A percentile compares a stretch with the other conserved stretches of the same genome.
These are phyloP conservation scores for Boletus smithii DNA, from an alignment of 1,284 basidiomycete species.

Conservation along the genomic window DNA sequence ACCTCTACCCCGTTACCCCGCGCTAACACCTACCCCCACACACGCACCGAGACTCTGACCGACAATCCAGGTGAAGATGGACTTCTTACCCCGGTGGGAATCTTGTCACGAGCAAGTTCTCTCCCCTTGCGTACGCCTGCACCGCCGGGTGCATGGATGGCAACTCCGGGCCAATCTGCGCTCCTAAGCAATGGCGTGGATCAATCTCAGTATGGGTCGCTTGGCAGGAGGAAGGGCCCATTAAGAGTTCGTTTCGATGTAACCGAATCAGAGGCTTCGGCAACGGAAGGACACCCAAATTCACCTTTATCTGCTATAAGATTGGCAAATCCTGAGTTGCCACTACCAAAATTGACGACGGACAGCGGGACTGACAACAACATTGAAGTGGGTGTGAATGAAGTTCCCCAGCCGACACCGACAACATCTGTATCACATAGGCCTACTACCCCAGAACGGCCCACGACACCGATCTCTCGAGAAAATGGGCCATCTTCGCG, in stretches of 20 bases:
- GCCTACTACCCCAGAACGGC: slow-evolving; percentile 19
- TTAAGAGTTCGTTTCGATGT: slow-evolving; percentile 69
- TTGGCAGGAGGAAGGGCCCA: slow-evolving; percentile 37
- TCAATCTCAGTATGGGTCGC: slow-evolving; percentile 34
- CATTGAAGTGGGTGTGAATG: slow-evolving; percentile 2
- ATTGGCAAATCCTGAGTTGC: slow-evolving; percentile 24
- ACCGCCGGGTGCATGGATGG: slow-evolving; percentile 67
- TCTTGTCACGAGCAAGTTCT: slow-evolving; percentile 43
- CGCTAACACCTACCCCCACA: slow-evolving; percentile 26
- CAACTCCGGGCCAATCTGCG: slow-evolving; percentile 49
- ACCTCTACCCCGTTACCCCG: slow-evolving; percentile 28
- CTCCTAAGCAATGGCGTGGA: slow-evolving; percentile 17
- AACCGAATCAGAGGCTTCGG: slow-evolving; percentile 38
- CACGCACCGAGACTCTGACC: slow-evolving; percentile 14
- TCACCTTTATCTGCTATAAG: slow-evolving; percentile 31
- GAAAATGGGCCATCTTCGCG: slow-evolving; percentile 33
- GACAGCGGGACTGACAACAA: neutral
- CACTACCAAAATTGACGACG: slow-evolving; percentile 2
- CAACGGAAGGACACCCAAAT: slow-evolving; percentile 35
- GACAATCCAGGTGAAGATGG: slow-evolving; percentile 28
- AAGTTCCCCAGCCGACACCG: neutral
- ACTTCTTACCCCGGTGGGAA: slow-evolving; percentile 43
- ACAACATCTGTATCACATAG: slow-evolving; percentile 4
- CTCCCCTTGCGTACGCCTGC: slow-evolving; percentile 58
- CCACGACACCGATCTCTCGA: slow-evolving; percentile 23